phyloP scores from a whole-genome alignment of 805 yeast genomes.

The Metschnikowia reukaufii region DNA sequence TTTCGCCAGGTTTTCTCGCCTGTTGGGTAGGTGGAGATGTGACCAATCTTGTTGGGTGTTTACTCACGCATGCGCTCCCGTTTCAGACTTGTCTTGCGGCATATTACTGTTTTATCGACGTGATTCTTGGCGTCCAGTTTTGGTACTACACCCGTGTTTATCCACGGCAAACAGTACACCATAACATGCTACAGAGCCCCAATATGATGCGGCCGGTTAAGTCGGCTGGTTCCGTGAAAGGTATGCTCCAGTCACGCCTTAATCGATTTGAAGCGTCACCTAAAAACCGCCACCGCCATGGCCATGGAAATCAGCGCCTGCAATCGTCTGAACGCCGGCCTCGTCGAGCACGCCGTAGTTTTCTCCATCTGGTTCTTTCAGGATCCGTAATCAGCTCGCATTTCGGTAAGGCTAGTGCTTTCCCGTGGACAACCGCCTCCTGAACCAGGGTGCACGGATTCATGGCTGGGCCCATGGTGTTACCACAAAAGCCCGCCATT shows the following conservation, averaged over 20 bases:
- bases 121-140: conserved; percentile 19
- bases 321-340: conserved; percentile 9
- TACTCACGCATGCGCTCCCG: conserved; percentile 73
- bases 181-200: conserved; percentile 40
- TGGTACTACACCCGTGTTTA: conserved; percentile 22
- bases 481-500: no score
- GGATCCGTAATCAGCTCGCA: conserved; percentile 16
- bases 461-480: no score
- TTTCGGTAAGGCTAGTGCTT: conserved; percentile 16
- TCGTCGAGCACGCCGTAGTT: conserved; percentile 8
- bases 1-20: conserved; percentile 30
- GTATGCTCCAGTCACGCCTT: conserved; percentile 16
- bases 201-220: conserved; percentile 29
- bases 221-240: conserved; percentile 12
- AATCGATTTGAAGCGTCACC: conserved; percentile 26
- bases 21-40: conserved; percentile 42
- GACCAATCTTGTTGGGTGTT: conserved; percentile 64
- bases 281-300: background rate
- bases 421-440: conserved; percentile 7
- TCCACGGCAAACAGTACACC: conserved; percentile 37
- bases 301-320: no score
- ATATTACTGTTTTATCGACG: conserved; percentile 56
- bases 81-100: conserved; percentile 73
- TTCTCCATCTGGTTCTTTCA: conserved; percentile 15
- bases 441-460: no score